A percentile compares a stretch with the other conserved stretches of the same genome.
Conservation (phyloP, 2,329 filamentous ascomycete genomes). For the Stachybotrys chartarum region DNA sequence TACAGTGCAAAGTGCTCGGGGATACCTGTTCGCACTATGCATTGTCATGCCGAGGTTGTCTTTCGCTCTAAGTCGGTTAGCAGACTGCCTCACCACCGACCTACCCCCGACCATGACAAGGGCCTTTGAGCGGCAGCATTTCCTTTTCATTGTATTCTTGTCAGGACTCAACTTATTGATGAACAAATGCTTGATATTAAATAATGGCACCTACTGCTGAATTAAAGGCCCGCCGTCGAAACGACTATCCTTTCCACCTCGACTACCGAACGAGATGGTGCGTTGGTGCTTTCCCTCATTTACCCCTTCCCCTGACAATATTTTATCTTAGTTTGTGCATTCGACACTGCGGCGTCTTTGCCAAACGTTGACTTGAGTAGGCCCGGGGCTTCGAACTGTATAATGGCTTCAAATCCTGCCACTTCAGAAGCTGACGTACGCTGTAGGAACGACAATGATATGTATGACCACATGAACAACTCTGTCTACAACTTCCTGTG, state of each 20-base stretch:
- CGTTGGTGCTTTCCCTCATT: constrained; percentile 6
- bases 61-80: neutral
- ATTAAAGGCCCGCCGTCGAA: constrained; percentile 56
- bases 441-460: constrained; percentile 81
- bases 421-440: neutral
- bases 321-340: too few species aligned
- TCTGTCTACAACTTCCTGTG: constrained; percentile 76
- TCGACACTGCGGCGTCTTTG: too few species aligned
- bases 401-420: too few species aligned
- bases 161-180: too few species aligned
- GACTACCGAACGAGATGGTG: constrained; percentile 87
- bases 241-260: constrained; percentile 70
- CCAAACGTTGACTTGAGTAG: too few species aligned
- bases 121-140: too few species aligned
- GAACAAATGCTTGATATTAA: neutral
- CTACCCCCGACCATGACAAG: too few species aligned
- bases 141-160: too few species aligned
- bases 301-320: too few species aligned
- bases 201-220: constrained; percentile 12
- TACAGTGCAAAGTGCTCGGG: neutral
- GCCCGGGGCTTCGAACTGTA: too few species aligned
- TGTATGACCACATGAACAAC: constrained; percentile 93
- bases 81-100: too few species aligned
- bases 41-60: neutral
- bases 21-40: neutral